A percentile compares a stretch with the other conserved stretches of the same genome.
Evolutionary conservation across 2,329 filamentous ascomycete genomes (phyloP).

Genomic region (Fusarium nelsonii): DNA sequence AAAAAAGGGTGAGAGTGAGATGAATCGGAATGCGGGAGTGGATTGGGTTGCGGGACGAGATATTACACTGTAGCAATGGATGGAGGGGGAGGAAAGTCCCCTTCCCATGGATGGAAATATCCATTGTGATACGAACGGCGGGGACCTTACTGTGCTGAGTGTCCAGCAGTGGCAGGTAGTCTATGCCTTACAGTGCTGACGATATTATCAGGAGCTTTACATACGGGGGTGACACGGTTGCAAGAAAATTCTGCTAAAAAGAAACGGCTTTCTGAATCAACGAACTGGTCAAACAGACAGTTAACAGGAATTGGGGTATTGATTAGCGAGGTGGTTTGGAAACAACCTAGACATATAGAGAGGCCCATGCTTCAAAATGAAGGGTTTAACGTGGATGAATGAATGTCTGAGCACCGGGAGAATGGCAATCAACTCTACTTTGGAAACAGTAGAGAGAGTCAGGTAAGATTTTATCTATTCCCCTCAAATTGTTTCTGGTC

Average conservation of each 20-base stretch:
- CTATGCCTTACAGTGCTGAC: slow-evolving; percentile 23
- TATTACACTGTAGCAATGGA: slow-evolving; percentile 28
- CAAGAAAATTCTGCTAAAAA: slow-evolving; percentile 9
- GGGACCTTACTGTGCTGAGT: slow-evolving; percentile 5
- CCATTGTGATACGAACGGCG: slow-evolving; percentile 17
- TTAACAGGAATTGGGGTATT: slow-evolving; percentile 16
- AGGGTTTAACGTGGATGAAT: slow-evolving; percentile 22
- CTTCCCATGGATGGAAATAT: slow-evolving; percentile 7
- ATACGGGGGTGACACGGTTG: slow-evolving; percentile 24
- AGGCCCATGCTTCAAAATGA: slow-evolving; percentile 29
- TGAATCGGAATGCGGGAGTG: slow-evolving; percentile 38
- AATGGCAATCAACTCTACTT: neutral
- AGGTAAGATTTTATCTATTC: neutral
- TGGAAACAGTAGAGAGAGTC: slow-evolving; percentile 2
- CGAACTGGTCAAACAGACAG: neutral
- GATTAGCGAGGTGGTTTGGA: slow-evolving; percentile 27
- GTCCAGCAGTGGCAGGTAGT: neutral
- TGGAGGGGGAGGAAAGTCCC: slow-evolving; percentile 5
- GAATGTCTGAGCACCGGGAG: slow-evolving; percentile 6
- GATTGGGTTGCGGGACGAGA: slow-evolving; percentile 29
- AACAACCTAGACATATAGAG: slow-evolving; percentile 20
- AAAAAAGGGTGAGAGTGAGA: slow-evolving; percentile 29
- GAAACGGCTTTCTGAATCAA: slow-evolving; percentile 8
- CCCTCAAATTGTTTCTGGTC: neutral
- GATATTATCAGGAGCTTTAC: slow-evolving; percentile 26